These are phyloP conservation scores for Clavispora santaluciae DNA, from an alignment of 805 yeast genomes.

Conservation along the genomic window DNA sequence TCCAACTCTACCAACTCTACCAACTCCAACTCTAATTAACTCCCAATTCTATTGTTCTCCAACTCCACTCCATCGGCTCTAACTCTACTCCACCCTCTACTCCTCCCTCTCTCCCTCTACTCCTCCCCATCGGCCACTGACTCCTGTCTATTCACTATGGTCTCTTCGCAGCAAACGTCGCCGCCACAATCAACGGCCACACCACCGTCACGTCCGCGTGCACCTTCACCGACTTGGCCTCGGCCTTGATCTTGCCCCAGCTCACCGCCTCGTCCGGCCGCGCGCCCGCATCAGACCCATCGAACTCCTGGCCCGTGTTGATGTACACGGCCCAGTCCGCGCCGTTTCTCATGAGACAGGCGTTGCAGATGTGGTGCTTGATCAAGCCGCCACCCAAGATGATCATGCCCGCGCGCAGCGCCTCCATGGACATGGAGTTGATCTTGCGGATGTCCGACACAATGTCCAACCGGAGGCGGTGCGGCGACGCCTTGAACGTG, in stretches of 20 bases:
- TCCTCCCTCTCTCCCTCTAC: background rate
- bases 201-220: conserved; percentile 94
- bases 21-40: no score
- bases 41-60: no score
- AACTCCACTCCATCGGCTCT: no score
- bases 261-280: conserved; percentile 98
- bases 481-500: conserved; percentile 91
- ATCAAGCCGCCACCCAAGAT: conserved; percentile 94
- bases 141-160: conserved; percentile 4
- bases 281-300: conserved; percentile 99
- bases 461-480: conserved; percentile 82
- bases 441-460: conserved; percentile 90
- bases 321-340: conserved; percentile 97
- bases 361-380: conserved; percentile 96
- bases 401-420: conserved; percentile 91
- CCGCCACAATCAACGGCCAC: conserved; percentile 95
- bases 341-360: conserved; percentile 98
- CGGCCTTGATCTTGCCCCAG: conserved; percentile 98
- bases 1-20: no score
- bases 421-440: conserved; percentile 93
- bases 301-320: conserved; percentile 98
- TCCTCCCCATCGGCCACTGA: no score
- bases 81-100: background rate
- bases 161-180: conserved; percentile 77
- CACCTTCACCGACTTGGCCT: conserved; percentile 85